Percentiles rank a stretch among this genome's conserved stretches.
Conservation (phyloP, 352 stramenopile genomes). For the Phytopythium ostracodes region DNA sequence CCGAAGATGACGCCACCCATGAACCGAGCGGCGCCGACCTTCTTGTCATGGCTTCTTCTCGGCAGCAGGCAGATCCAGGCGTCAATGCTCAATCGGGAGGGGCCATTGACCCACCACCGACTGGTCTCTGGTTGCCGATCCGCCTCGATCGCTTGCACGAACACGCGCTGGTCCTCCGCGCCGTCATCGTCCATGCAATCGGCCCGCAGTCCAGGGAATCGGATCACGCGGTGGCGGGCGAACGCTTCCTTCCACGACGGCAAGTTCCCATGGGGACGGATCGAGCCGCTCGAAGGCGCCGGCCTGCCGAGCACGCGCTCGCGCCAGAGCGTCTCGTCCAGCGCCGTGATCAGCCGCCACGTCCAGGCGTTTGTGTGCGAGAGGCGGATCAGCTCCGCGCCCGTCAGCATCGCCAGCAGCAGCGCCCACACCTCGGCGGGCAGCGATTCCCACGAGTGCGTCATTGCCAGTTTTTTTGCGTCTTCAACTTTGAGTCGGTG, state of each 20-base stretch:
- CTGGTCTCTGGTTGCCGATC: neutral
- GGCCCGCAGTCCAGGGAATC: neutral
- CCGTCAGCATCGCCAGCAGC: conserved; percentile 16
- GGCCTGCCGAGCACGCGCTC: neutral
- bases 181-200: conserved; percentile 1
- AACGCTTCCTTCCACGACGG: conserved; percentile 2
- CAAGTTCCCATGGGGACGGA: neutral
- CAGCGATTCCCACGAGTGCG: conserved; percentile 8
- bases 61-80: conserved; percentile 23
- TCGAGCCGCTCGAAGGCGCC: too few species aligned
- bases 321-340: conserved; percentile 5
- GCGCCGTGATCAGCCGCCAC: neutral
- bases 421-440: conserved; percentile 19
- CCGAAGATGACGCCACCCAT: conserved; percentile 18
- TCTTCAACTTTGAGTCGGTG: neutral
- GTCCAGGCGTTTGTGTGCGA: conserved; percentile 18
- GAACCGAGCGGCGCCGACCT: neutral
- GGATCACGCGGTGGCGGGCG: conserved; percentile 1
- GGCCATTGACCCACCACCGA: neutral
- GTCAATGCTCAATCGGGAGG: conserved; percentile 17
- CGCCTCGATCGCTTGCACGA: neutral
- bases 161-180: neutral
- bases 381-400: conserved; percentile 22
- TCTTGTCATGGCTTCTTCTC: neutral
- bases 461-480: neutral